Evolutionary conservation across 73 alveolate species (phyloP).

Genomic region (Tetrahymena thermophila): DNA sequence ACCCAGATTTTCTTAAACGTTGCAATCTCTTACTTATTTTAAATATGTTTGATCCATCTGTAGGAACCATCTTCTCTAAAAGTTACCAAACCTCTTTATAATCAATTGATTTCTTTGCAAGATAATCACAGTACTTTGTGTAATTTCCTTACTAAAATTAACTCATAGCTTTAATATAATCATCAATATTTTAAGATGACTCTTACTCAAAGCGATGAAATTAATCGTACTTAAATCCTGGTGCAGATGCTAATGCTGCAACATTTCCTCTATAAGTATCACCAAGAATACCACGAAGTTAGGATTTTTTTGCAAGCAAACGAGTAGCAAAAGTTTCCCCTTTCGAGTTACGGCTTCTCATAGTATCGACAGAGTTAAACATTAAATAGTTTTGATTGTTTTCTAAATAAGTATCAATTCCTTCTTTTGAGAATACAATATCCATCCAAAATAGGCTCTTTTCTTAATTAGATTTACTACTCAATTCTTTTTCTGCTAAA

Average conservation of each 20-base stretch:
- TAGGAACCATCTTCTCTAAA: neutral
- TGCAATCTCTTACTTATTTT: neutral
- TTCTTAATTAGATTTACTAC: neutral
- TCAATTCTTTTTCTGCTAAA: neutral
- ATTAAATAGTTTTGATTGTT: neutral
- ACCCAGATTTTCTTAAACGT: neutral
- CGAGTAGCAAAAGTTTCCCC: neutral
- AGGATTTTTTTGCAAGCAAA: neutral
- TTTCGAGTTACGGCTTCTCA: neutral
- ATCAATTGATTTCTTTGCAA: neutral
- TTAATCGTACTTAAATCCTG: neutral
- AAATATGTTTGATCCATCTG: neutral
- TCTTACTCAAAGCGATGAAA: neutral
- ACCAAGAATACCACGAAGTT: neutral
- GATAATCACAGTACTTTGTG: neutral
- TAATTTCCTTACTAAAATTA: neutral
- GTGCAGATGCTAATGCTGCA: neutral
- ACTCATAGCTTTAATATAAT: neutral
- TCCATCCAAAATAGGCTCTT: neutral
- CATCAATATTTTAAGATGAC: neutral
- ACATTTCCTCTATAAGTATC: neutral
- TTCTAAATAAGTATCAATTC: neutral
- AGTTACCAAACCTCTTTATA: neutral
- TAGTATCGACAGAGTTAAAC: neutral
- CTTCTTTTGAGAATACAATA: neutral